These are phyloP conservation scores for Pyricularia sp. DNA, from an alignment of 2,329 filamentous ascomycete genomes.

Conservation along the genomic window DNA sequence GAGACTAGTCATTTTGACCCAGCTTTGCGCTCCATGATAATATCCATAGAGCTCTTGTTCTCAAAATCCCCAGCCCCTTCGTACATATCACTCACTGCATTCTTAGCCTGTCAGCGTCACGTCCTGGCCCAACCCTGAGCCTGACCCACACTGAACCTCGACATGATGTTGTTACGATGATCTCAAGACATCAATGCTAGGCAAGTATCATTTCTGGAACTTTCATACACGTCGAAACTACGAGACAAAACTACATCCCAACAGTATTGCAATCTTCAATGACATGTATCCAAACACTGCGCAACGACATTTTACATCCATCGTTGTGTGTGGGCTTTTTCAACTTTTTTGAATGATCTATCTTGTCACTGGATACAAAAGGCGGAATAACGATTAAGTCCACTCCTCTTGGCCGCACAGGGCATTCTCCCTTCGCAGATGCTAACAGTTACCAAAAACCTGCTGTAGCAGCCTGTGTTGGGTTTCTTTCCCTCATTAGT, in stretches of 20 bases:
- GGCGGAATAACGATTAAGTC: slow-evolving; percentile 79
- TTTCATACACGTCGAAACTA: background rate
- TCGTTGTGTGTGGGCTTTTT: background rate
- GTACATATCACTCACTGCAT: background rate
- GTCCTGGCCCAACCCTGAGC: too few species aligned
- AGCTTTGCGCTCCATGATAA: background rate
- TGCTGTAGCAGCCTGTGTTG: slow-evolving; percentile 27
- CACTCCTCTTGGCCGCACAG: slow-evolving; percentile 77
- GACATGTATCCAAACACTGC: background rate
- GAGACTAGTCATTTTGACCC: background rate
- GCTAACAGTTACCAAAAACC: slow-evolving; percentile 7
- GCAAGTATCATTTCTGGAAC: background rate
- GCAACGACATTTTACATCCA: background rate
- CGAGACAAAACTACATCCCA: background rate
- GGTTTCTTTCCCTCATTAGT: slow-evolving; percentile 99
- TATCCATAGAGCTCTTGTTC: background rate
- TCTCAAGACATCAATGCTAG: background rate
- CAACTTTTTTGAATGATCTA: background rate
- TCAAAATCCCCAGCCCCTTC: background rate
- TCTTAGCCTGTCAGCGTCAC: too few species aligned
- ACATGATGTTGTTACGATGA: background rate
- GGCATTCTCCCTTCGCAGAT: slow-evolving; percentile 76
- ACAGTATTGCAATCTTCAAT: background rate
- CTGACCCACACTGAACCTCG: background rate
- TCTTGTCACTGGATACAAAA: background rate